phyloP scores from a whole-genome alignment of 352 stramenopile genomes.

The Pythium aphanidermatum region DNA sequence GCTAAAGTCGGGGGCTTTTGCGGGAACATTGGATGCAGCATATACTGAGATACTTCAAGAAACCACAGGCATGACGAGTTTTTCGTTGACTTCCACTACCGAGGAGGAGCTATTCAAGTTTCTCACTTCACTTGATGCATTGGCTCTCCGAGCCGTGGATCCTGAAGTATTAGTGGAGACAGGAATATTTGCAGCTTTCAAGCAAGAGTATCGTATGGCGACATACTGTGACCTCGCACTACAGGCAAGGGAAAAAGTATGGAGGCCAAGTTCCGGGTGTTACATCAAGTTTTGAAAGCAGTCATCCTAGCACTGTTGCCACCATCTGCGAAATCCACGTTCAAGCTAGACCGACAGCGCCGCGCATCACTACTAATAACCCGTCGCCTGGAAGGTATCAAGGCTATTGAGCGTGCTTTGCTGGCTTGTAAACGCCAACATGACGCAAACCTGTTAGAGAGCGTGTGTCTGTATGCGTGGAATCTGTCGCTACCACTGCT shows the following conservation, averaged over 20 bases:
- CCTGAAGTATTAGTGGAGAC: constrained; percentile 51
- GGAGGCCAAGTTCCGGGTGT: constrained; percentile 31
- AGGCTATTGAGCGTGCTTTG: constrained; percentile 69
- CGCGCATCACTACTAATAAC: constrained; percentile 33
- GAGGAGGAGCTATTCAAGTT: constrained; percentile 32
- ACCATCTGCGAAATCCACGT: constrained; percentile 5
- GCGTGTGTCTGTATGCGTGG: constrained; percentile 74
- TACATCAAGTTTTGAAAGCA: constrained; percentile 52
- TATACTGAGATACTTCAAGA: constrained; percentile 66
- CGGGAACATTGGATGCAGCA: constrained; percentile 28
- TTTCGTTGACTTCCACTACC: constrained; percentile 23
- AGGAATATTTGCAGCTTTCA: constrained; percentile 45
- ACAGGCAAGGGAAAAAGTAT: constrained; percentile 49
- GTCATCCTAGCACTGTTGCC: constrained; percentile 30
- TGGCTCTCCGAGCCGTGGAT: constrained; percentile 32
- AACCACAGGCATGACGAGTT: constrained; percentile 33
- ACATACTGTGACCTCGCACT: constrained; percentile 42
- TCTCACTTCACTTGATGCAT: constrained; percentile 24
- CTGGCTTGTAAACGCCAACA: constrained; percentile 70
- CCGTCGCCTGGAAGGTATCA: constrained; percentile 64
- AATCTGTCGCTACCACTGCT: constrained; percentile 79
- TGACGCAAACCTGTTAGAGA: constrained; percentile 73
- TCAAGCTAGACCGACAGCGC: constrained; percentile 23
- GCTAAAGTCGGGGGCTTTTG: constrained; percentile 45
- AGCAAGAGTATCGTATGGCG: constrained; percentile 25